Base-by-base conservation (phyloP, 176 grass and related monocot genomes). In the Ensete ventricosum region DNA sequence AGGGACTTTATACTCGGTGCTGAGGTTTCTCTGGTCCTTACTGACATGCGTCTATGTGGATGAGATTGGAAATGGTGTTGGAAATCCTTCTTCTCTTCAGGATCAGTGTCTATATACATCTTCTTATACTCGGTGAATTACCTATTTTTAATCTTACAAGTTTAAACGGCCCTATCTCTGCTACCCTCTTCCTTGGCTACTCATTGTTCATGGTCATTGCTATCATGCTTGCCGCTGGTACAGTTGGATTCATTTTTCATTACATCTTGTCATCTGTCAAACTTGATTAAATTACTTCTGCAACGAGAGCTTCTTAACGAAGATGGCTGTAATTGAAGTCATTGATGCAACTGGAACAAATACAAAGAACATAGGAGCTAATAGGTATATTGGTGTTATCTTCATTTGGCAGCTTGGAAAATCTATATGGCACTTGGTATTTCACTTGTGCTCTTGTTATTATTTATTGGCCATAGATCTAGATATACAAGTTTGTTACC, bases 31-130 rank as follows among this genome's bases (percentile, higher is more conserved):
- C 64, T 87, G 25, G 90, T 89, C 63, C 76, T 87, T 0, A 87
- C 86, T 3, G 89, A 92, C 73, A 69, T 89, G 84, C 81, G 81
- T 0, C 82, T 89, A 1, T 87, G 79, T 62, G 79, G 78, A 4
- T 82, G 87, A 82, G 90, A 92, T 51, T 92, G 86, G 90, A 53
- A 80, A 27, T 92, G 90, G 86, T 92, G 82, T 84, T 92, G 90
- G 90, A 87, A 82, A 43, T 60, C 90, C 63, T 92, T 92, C 86
- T 92, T 89, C 70, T 77, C 90, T 2, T 87, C 90, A 1, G 84
- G 86, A n/a, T 92, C 90, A 10, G 86, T 89, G 0, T 82, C 90
- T 8, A 68, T 81, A 13, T 89, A 89, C 73, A 73, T 82, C 69
- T 78, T 92, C 1, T 71, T 78, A 22, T 89, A 92, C 58, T 84